These are phyloP conservation scores for Chlamydomonas reinhardtii DNA, from an alignment of 163 green algal genomes.

Conservation along the genomic window DNA sequence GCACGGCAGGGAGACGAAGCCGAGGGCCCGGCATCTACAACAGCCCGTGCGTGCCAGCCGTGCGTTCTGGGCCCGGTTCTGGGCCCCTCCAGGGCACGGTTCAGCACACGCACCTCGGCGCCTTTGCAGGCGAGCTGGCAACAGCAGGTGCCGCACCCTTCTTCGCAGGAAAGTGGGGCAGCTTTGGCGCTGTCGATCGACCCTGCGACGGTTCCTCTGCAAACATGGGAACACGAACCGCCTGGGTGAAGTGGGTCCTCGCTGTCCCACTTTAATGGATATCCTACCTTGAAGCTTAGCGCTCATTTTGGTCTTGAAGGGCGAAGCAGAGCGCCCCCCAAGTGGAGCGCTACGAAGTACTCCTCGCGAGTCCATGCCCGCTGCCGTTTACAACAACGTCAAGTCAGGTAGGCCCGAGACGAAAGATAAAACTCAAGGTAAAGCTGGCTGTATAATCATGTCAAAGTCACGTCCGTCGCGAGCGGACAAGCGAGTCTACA, in stretches of 20 bases:
- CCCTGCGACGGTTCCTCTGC: background rate
- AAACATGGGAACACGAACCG: background rate
- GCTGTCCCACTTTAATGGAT: no score
- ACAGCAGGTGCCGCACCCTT: background rate
- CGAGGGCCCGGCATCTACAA: background rate
- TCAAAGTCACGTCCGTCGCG: no score
- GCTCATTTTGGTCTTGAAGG: background rate
- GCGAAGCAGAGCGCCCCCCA: background rate
- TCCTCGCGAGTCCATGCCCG: no score
- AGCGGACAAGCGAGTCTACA: no score
- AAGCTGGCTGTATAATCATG: no score
- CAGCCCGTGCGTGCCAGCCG: background rate
- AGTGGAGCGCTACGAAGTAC: background rate
- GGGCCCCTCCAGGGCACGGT: no score
- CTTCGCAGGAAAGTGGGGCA: constrained; percentile 17
- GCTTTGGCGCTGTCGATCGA: background rate
- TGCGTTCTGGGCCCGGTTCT: background rate
- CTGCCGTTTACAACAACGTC: no score
- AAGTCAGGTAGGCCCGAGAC: no score
- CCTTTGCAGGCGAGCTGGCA: background rate
- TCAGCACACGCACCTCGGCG: background rate
- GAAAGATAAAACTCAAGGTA: no score
- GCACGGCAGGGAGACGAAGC: background rate
- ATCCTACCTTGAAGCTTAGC: background rate
- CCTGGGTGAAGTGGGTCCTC: background rate